Percentiles rank a stretch among this genome's conserved stretches.
These are phyloP conservation scores for Cytospora mali DNA, from an alignment of 2,329 filamentous ascomycete genomes.

Conservation along the genomic window DNA sequence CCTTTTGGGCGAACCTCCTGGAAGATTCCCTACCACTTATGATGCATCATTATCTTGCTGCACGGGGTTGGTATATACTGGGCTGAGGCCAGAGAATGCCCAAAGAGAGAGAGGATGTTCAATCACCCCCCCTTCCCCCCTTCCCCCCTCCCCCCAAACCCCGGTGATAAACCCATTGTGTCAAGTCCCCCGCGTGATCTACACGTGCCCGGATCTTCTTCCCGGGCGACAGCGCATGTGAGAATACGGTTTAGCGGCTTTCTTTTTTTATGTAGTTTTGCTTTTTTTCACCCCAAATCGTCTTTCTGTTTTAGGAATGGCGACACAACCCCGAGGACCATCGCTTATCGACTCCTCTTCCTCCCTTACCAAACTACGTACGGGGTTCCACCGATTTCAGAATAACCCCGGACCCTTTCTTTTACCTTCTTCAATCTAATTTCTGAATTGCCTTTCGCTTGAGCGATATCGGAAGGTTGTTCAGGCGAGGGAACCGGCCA, in stretches of 20 bases:
- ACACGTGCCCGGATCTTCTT: slow-evolving; percentile 20
- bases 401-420: too few relatives aligned
- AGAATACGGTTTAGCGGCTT: background rate
- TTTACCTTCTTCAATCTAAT: too few relatives aligned
- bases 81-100: slow-evolving; percentile 10
- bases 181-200: slow-evolving; percentile 18
- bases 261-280: background rate
- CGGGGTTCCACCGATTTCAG: too few relatives aligned
- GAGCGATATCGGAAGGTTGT: background rate
- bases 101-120: background rate
- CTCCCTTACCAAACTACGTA: too few relatives aligned
- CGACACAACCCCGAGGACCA: too few relatives aligned
- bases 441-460: too few relatives aligned
- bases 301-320: background rate
- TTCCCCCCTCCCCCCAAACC: too few relatives aligned
- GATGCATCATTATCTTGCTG: too few relatives aligned
- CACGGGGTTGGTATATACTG: too few relatives aligned
- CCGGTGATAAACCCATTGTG: slow-evolving; percentile 20
- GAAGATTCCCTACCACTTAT: background rate
- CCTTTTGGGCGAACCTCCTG: slow-evolving; percentile 18
- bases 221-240: slow-evolving; percentile 7
- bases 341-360: background rate
- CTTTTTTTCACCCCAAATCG: too few relatives aligned
- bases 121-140: too few relatives aligned
- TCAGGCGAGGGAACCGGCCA: background rate